Base-by-base conservation (phyloP, 192 early-diverging fungal species). In the Funneliformis mosseae region DNA sequence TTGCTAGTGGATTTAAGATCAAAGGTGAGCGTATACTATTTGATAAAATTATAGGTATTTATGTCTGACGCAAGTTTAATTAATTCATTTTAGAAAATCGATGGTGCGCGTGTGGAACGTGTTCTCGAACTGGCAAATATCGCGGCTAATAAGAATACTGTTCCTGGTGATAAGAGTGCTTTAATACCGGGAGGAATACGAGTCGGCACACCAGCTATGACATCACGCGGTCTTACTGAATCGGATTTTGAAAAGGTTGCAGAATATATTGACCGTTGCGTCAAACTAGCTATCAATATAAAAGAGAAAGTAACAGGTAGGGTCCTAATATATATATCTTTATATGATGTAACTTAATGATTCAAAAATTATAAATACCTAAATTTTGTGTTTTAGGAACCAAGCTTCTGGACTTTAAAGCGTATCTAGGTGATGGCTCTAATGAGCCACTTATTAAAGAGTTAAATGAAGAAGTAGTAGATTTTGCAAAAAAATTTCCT, bases 61-160 rank as follows among this genome's bases (percentile, higher is more conserved):
- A 50, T 50, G 16, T 12, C 46, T 48, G 0, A 48, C 10, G 8
- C 46, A 12, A 48, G 12, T 48, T 11, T 48, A 48, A 48, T 48
- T 55, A 66, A 28, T 28, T 9, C 12, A 66, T 25, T 28, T 46
- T 89, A 94, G 91, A 89, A 90, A 12, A 91, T 97, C 69, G 98
- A 99, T 81, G 98, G 98, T 74, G 96, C 96, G 1, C 94, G 98
- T 78, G 96, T 97, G 0, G 97, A 99, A 88, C 91, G 97, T 63
- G 89, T 99, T 23, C 87, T 99, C 55, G 98, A 99, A 87, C 89
- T 98, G 76, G 93, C 91, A 85, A 99, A 99, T 86, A 96, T 99
- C 87, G 96, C 98, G 0, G 91, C 96, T 60, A 99, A 99, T 90
- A 99, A 99, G 89, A 99, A 99, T 92, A 99, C 98, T 0, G 95